phyloP scores from a whole-genome alignment of 2,329 filamentous ascomycete genomes.

The Didymella arachidicola region DNA sequence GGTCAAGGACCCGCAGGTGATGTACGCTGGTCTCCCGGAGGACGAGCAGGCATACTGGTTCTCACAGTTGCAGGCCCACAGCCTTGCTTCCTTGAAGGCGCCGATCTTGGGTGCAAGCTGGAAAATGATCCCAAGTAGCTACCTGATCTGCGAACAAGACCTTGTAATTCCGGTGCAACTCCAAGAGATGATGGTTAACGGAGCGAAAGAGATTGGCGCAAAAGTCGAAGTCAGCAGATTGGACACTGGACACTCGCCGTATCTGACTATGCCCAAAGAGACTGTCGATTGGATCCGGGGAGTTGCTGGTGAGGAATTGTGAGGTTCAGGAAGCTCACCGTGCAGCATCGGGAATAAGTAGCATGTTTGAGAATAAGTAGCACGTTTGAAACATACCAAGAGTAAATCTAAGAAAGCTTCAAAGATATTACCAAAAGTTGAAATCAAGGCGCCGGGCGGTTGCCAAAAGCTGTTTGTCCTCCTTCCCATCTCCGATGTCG shows the following conservation, averaged over 20 bases:
- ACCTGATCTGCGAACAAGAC: slow-evolving; percentile 51
- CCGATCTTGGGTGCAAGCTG: slow-evolving; percentile 43
- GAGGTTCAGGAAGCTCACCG: not conserved
- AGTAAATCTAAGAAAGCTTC: too few species aligned
- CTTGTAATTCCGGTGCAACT: slow-evolving; percentile 37
- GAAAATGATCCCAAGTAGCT: slow-evolving; percentile 47
- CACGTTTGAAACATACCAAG: not conserved
- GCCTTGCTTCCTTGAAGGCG: slow-evolving; percentile 36
- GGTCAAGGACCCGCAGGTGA: slow-evolving; percentile 19
- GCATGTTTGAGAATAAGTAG: not conserved
- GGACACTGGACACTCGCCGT: slow-evolving; percentile 53
- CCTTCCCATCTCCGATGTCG: not conserved
- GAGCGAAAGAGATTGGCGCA: slow-evolving; percentile 37
- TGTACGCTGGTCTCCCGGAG: slow-evolving; percentile 44
- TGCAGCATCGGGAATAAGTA: not conserved
- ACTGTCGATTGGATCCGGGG: slow-evolving; percentile 44
- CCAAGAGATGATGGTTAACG: slow-evolving; percentile 45
- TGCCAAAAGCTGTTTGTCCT: not conserved
- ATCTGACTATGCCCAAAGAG: slow-evolving; percentile 50
- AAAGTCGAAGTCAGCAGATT: slow-evolving; percentile 44
- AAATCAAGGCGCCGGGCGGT: not conserved
- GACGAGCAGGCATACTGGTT: slow-evolving; percentile 35
- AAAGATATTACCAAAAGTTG: too few species aligned
- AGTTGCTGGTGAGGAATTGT: slow-evolving; percentile 22
- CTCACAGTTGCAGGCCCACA: slow-evolving; percentile 33